Evolutionary conservation across 805 yeast genomes (phyloP).

Genomic region (Pichia rugopelliculosa): DNA sequence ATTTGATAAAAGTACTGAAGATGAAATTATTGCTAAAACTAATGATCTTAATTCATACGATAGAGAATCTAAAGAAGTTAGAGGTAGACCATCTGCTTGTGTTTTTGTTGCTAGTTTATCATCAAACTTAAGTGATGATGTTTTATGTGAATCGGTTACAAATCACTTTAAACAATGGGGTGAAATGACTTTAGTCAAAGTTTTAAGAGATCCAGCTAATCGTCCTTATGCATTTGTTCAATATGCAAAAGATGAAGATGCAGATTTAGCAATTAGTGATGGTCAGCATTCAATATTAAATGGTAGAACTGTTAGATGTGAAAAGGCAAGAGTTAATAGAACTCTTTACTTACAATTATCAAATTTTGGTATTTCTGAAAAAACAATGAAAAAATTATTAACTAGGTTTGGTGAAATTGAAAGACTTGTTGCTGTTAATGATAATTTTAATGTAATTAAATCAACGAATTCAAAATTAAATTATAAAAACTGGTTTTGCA

Average conservation of each 20-base stretch:
- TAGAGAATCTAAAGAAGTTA: slow-evolving; percentile 18
- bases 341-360: slow-evolving; percentile 57
- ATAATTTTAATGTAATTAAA: slow-evolving; percentile 25
- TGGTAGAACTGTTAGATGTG: slow-evolving; percentile 78
- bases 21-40: slow-evolving; percentile 3
- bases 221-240: slow-evolving; percentile 94
- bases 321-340: slow-evolving; percentile 85
- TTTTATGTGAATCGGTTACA: slow-evolving; percentile 60
- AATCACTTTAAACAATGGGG: slow-evolving; percentile 70
- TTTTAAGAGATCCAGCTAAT: slow-evolving; percentile 69
- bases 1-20: background rate
- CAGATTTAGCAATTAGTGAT: slow-evolving; percentile 53
- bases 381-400: slow-evolving; percentile 34
- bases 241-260: slow-evolving; percentile 63
- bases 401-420: slow-evolving; percentile 70
- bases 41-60: slow-evolving; percentile 8
- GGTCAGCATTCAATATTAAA: slow-evolving; percentile 66
- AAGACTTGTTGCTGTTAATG: slow-evolving; percentile 40
- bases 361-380: slow-evolving; percentile 16
- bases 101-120: slow-evolving; percentile 85
- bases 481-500: slow-evolving; percentile 54
- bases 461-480: slow-evolving; percentile 7
- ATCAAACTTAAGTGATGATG: slow-evolving; percentile 59
- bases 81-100: slow-evolving; percentile 76
- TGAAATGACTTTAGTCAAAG: slow-evolving; percentile 63